Base-by-base conservation (phyloP, 202 grass and related monocot genomes). In the Panicum virgatum region DNA sequence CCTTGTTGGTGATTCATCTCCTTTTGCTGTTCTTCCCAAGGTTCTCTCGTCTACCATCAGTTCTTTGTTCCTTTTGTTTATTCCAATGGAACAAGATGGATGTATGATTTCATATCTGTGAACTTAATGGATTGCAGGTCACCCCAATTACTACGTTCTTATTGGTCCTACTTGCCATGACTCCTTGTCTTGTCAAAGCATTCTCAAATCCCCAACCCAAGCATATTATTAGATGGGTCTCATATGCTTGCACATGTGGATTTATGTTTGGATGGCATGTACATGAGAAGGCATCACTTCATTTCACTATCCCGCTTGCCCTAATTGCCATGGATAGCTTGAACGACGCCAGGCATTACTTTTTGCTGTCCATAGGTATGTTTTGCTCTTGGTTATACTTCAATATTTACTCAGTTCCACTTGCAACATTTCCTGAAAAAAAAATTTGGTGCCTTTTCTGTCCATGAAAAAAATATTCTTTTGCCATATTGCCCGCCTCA, bases 201-300 rank as follows among this genome's bases (percentile, higher is more conserved):
- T 93, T 91, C 62, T 80, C 58, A 68, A 98, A 95, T 46, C 92
- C 95, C 4, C 89, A 94, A 84, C 80, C 86, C 29, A 93, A 70
- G 62, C 78, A 98, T 73, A 85, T 98, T 72, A 79, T 94, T 76
- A 94, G 92, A 93, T 98, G 92, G 95, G 86, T 93, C 16, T 77
- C 92, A 23, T 94, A 97, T 88, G 86, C 90, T 52, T 94, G 81
- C 75, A 89, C 92, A 60, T 97, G 95, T 74, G 92, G 95, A 39
- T 97, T 97, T 84, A 97, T 97, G 83, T 97, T 97, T 80, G 94
- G 94, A 75, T 97, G 94, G 94, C 94, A 97, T 81, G 91, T 94
- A 58, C 94, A 97, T 80, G 94, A 97, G 81, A 97, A 97, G 78
- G 91, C 94, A 83, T 94, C 94, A 69, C 90, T 97, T 88, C 94